Percentiles rank a stretch among this genome's conserved stretches.
Conservation (phyloP, 345 rosid species). For the Gossypium thurberi region DNA sequence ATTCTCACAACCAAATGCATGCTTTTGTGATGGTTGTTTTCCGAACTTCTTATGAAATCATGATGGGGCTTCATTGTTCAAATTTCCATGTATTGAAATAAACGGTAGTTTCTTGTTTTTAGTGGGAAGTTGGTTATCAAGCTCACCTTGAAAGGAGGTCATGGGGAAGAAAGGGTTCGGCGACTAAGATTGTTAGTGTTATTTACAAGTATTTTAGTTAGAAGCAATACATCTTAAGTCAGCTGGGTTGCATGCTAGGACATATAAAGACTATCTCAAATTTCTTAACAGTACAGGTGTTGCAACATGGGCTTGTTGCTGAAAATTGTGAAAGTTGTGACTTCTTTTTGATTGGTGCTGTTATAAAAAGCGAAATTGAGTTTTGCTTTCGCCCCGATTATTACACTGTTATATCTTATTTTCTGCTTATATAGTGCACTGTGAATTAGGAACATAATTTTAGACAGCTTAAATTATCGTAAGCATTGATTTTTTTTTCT, state of each 20-base stretch:
- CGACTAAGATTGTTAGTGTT: not conserved
- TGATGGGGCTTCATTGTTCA: not conserved
- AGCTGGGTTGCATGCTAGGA: not conserved
- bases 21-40: not conserved
- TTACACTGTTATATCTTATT: not conserved
- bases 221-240: not conserved
- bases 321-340: not conserved
- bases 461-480: not conserved
- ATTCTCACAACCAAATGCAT: not conserved
- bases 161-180: not conserved
- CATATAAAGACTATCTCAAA: not conserved
- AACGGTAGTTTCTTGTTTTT: not conserved
- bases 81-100: not conserved
- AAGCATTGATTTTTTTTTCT: not conserved
- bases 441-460: not conserved
- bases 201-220: not conserved
- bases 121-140: not conserved
- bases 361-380: not conserved
- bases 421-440: not conserved
- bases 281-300: not conserved
- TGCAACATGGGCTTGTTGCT: not conserved
- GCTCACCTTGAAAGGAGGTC: constrained; percentile 9
- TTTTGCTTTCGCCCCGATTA: not conserved
- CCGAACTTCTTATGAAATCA: constrained; percentile 1
- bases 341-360: not conserved